phyloP scores from a whole-genome alignment of 768 basidiomycete genomes.

The Dentipellis fragilis region DNA sequence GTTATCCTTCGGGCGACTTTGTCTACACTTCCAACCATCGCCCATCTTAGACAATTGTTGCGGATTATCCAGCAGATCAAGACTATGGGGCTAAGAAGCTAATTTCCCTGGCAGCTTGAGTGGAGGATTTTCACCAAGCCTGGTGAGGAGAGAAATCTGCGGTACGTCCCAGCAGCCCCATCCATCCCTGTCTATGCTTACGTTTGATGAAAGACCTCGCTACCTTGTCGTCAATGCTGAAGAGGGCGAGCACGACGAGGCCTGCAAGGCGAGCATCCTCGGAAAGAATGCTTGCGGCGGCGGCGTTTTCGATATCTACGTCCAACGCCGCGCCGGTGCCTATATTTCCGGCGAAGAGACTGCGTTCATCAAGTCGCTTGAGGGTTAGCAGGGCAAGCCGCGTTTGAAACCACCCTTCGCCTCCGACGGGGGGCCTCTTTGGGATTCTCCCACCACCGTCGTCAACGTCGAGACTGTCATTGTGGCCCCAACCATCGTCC shows the following conservation, averaged over 20 bases:
- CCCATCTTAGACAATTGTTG: too few species aligned
- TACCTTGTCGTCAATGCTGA: constrained; percentile 98
- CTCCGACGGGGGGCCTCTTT: constrained; percentile 93
- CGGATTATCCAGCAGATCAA: too few species aligned
- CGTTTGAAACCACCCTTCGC: constrained; percentile 98
- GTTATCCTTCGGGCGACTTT: too few species aligned
- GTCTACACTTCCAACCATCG: too few species aligned
- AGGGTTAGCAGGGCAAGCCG: constrained; percentile 98
- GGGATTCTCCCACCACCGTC: constrained; percentile 95
- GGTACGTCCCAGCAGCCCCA: too few species aligned
- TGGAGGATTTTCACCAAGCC: too few species aligned
- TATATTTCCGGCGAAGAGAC: constrained; percentile 98
- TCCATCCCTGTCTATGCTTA: too few species aligned
- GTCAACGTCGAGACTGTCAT: constrained; percentile 98
- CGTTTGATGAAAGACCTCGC: constrained; percentile 48
- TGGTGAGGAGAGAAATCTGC: too few species aligned
- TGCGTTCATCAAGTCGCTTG: constrained; percentile 90
- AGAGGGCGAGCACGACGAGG: constrained; percentile 93
- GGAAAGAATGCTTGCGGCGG: too few species aligned
- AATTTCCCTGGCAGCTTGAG: too few species aligned
- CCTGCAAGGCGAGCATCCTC: too few species aligned
- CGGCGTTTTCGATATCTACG: constrained; percentile 91
- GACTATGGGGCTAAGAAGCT: too few species aligned
- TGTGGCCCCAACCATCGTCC: constrained; percentile 94
- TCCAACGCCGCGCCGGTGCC: constrained; percentile 97